phyloP scores from a whole-genome alignment of 805 yeast species.

The Lachancea quebecensis region DNA sequence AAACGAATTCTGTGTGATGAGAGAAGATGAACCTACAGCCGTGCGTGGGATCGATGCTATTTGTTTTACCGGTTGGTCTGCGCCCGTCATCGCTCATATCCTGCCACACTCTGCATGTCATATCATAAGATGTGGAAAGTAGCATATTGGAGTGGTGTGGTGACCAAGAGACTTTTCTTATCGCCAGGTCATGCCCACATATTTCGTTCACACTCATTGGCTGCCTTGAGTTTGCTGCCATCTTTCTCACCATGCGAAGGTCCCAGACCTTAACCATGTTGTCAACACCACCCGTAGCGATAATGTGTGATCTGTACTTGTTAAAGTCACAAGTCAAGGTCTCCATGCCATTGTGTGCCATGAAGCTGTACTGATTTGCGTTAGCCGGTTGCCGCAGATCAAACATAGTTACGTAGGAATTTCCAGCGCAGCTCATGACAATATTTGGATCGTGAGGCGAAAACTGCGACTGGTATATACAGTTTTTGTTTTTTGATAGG shows the following conservation, averaged over 20 bases:
- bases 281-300: constrained; percentile 93
- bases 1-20: constrained; percentile 78
- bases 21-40: constrained; percentile 56
- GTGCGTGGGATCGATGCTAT: constrained; percentile 39
- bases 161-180: constrained; percentile 77
- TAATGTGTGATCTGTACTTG: constrained; percentile 69
- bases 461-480: constrained; percentile 73
- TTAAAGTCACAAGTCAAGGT: constrained; percentile 82
- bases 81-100: constrained; percentile 60
- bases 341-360: constrained; percentile 78
- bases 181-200: constrained; percentile 84
- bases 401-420: constrained; percentile 73
- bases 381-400: constrained; percentile 69
- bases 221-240: constrained; percentile 35
- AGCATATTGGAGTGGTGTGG: constrained; percentile 74
- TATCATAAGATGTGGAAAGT: constrained; percentile 79
- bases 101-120: constrained; percentile 84
- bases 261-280: constrained; percentile 84
- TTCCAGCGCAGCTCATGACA: constrained; percentile 62
- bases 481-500: constrained; percentile 39
- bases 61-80: constrained; percentile 37
- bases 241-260: constrained; percentile 53
- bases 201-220: constrained; percentile 71
- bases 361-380: constrained; percentile 45
- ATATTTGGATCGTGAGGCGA: constrained; percentile 79